Percentiles rank a stretch among this genome's conserved stretches.
These are phyloP conservation scores for Leptosphaerulina australis DNA, from an alignment of 2,329 filamentous ascomycete genomes.

Conservation along the genomic window DNA sequence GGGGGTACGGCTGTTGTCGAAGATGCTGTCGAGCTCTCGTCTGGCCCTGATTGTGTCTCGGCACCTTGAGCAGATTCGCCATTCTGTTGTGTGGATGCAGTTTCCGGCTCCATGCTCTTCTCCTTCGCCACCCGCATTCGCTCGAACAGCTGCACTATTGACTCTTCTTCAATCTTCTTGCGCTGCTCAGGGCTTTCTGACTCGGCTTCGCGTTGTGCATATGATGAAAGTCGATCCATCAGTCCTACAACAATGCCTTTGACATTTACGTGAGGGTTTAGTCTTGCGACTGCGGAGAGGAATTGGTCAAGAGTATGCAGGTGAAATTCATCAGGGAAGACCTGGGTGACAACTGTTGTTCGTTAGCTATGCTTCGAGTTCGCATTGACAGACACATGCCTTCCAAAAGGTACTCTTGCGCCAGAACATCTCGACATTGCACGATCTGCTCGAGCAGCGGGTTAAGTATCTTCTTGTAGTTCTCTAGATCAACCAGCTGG, in stretches of 20 bases:
- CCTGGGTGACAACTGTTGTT: conserved; percentile 86
- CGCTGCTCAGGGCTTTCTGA: conserved; percentile 72
- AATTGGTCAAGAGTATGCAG: conserved; percentile 96
- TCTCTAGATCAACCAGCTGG: conserved; percentile 91
- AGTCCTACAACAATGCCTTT: conserved; percentile 97
- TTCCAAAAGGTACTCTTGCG: conserved; percentile 96
- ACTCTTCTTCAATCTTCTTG: conserved; percentile 82
- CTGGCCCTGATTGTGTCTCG: conserved; percentile 30
- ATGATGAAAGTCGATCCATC: conserved; percentile 94
- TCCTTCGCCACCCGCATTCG: conserved; percentile 74
- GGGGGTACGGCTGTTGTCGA: conserved; percentile 37
- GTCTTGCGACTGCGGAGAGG: conserved; percentile 85
- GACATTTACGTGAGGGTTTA: conserved; percentile 96
- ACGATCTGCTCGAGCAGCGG: conserved; percentile 96
- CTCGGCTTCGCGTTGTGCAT: conserved; percentile 86
- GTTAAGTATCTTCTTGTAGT: conserved; percentile 90
- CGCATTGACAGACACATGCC: conserved; percentile 47
- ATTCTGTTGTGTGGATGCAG: conserved; percentile 41
- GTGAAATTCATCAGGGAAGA: conserved; percentile 98
- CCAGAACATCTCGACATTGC: conserved; percentile 93
- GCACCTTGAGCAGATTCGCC: conserved; percentile 41
- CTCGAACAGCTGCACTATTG: conserved; percentile 76
- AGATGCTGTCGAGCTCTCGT: conserved; percentile 39
- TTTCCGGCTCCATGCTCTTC: conserved; percentile 37
- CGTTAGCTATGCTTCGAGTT: conserved; percentile 28